Base-by-base conservation (phyloP, 2,329 filamentous ascomycete genomes). In the Calonectria honghensis region DNA sequence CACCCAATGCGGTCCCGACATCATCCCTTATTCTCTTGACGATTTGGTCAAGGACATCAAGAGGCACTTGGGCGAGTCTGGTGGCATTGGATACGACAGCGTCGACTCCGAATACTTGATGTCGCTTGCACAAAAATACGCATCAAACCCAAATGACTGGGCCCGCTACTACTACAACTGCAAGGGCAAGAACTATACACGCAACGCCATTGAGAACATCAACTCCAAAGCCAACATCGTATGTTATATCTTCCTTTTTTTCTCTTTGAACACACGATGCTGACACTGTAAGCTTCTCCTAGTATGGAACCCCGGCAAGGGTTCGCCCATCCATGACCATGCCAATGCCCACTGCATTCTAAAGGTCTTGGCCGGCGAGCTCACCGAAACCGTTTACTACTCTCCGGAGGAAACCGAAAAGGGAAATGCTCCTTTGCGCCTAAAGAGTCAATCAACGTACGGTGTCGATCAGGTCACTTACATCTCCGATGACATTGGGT, bases 261-360 rank as follows among this genome's bases (percentile, higher is more conserved):
- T 18, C n/a, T 13, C 18, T 13, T 29, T 29, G 24, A 4, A 11
- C 14, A 11, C 6, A 18, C 1, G 6, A 9, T 20, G 4, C 50
- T 59, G 29, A 57, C 37, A 11, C 7, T 11, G 10, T 13, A 32
- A 72, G 69, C 50, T 72, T 11, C 69, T 72, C 6, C 69, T 72
- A 2, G 69, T 72, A 18, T 72, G 69, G 69, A 64, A 51, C 20
- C 69, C 69, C 18, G 69, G 69, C 69, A 72, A 72, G 29, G 69
- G 69, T n/a, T 72, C 69, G 9, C 69, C 69, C 50, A 72, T 72
- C 69, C 69, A 72, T 24, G 69, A 72, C 61, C 69, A 72, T n/a
- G 69, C 69, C 32, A 66, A 72, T 20, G 69, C 69, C 6, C 69
- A 72, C 50, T 72, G 69, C 61, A 72, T 72, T 20, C 48, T 72